Evolutionary conservation across 1,139 yeast genomes (phyloP).

Genomic region (Maudiozyma humilis): DNA sequence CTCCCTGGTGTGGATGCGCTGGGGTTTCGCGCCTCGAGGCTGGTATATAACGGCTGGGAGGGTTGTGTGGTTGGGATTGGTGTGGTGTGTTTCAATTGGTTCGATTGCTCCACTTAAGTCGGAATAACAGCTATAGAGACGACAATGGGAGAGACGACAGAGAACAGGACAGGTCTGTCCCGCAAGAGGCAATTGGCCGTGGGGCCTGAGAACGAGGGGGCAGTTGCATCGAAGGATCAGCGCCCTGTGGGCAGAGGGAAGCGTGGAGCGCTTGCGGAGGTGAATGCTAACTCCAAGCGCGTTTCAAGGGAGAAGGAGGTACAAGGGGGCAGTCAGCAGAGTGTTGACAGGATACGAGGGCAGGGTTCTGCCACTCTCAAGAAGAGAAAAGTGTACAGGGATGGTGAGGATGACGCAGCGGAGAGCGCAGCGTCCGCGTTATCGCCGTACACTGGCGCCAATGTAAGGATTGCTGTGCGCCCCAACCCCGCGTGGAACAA

Average conservation of each 20-base stretch:
- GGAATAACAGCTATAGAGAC: no score
- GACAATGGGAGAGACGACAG: background rate
- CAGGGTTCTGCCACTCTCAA: slow-evolving; percentile 6
- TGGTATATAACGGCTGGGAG: no score
- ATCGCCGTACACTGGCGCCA: background rate
- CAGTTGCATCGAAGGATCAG: no score
- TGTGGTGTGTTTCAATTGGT: no score
- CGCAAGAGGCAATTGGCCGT: background rate
- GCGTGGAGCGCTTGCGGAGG: slow-evolving; percentile 8
- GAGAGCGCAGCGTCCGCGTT: background rate
- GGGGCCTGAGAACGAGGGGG: no score
- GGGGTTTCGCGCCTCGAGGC: no score
- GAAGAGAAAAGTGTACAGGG: slow-evolving; percentile 9
- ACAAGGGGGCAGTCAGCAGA: background rate
- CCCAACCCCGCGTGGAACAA: background rate
- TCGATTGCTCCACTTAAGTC: no score
- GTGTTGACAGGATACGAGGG: slow-evolving; percentile 6
- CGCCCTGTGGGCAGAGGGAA: background rate
- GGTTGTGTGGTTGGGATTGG: no score
- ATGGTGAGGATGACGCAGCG: slow-evolving; percentile 2
- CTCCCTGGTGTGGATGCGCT: no score
- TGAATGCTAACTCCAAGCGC: slow-evolving; percentile 6
- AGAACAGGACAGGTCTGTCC: background rate
- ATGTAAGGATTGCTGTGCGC: background rate
- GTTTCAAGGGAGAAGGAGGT: background rate